Percentiles rank a stretch among this genome's conserved stretches.
Conservation (phyloP, 176 grass and related monocot genomes). For the Juncus effusus region DNA sequence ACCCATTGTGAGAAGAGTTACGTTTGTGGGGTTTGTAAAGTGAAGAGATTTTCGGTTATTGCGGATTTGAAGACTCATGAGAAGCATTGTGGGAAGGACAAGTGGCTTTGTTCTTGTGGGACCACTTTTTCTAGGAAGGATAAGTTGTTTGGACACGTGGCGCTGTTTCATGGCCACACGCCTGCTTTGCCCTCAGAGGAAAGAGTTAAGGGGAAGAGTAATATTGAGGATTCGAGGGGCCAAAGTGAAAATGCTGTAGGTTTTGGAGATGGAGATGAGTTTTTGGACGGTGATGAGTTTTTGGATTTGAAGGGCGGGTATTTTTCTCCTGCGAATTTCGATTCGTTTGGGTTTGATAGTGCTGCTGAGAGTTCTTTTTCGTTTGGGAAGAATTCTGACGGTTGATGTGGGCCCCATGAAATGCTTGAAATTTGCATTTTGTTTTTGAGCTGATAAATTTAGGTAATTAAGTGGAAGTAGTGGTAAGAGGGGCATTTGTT, state of each 20-base stretch:
- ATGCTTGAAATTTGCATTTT: background rate
- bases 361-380: conserved; percentile 24
- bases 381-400: background rate
- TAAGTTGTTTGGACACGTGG: conserved; percentile 70
- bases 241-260: conserved; percentile 10
- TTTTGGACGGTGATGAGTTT: background rate
- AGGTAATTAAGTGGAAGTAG: conserved; percentile 9
- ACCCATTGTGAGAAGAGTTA: conserved; percentile 73
- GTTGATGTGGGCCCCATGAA: conserved; percentile 18
- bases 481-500: no score
- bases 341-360: conserved; percentile 43
- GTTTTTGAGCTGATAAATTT: conserved; percentile 72
- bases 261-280: conserved; percentile 29
- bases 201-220: conserved; percentile 15
- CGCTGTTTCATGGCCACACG: conserved; percentile 65
- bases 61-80: conserved; percentile 76
- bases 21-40: conserved; percentile 53
- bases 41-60: conserved; percentile 70
- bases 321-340: conserved; percentile 38
- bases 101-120: conserved; percentile 73
- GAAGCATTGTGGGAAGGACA: conserved; percentile 62
- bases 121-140: conserved; percentile 79
- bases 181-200: conserved; percentile 50
- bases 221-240: background rate
- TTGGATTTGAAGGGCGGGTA: conserved; percentile 41